Base-by-base conservation (phyloP, 176 grass and related monocot species). In the Zoysia japonica region DNA sequence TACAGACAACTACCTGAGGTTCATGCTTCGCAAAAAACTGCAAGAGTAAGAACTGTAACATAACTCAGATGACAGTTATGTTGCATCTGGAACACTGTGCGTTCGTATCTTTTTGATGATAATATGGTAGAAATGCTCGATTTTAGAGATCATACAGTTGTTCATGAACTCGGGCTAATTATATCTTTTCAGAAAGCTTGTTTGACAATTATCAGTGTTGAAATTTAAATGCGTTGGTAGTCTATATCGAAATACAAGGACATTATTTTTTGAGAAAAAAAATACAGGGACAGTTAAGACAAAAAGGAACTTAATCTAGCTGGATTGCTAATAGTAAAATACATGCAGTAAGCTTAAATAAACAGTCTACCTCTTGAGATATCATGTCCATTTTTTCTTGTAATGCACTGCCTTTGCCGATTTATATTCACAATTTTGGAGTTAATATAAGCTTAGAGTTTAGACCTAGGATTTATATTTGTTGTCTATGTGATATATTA, bases 11-110 rank as follows among this genome's bases (percentile, higher is more conserved):
- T 99, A 95, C 86, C 83, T 99, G 69, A 89, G 92, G 36, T 99
- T 93, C 77, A 99, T 99, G 96, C 92, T 99, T 89, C 92, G 96
- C 49, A 99, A 93, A 79, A 99, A 86, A 74, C 74, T 99, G 64
- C 90, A 84, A 76, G 76, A 95, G 96, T 99, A 93, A 93, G 92
- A 82, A 72, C 56, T 81, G 44, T 2, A 15, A 11, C 13, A 14
- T 75, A 40, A 38, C 48, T 54, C 20, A 68, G 1, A 68, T 68
- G 9, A 37, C 64, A 37, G 72, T 79, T 71, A 57, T n/a, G 48
- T 74, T 88, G 75, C 61, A 83, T 74, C 43, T 72, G 64, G 40
- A 47, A 20, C 38, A 9, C 38, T 14, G 47, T 68, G 40, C 36
- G 72, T 43, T 55, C 14, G 62, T 82, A 82, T 74, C 62, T 80